These are phyloP conservation scores for Scutellaria barbata DNA, from an alignment of 257 asterid species.

Conservation along the genomic window DNA sequence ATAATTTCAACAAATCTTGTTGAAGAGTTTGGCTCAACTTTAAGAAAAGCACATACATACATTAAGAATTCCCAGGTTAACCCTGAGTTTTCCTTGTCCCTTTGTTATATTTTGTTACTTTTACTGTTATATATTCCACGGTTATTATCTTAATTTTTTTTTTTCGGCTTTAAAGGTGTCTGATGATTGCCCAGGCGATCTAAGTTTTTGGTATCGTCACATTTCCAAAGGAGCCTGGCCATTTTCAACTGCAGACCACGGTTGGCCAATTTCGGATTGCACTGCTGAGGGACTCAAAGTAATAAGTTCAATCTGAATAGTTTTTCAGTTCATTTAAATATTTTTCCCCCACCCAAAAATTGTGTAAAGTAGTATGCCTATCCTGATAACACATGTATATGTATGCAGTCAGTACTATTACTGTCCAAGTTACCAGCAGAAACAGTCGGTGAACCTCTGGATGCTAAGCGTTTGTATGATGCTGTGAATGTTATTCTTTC, in stretches of 20 bases:
- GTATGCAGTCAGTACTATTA: slow-evolving; percentile 67
- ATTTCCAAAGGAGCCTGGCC: slow-evolving; percentile 99
- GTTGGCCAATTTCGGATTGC: slow-evolving; percentile 99
- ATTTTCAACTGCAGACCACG: slow-evolving; percentile 95
- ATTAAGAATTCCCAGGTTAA: slow-evolving; percentile 79
- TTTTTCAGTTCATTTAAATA: neutral
- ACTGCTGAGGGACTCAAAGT: slow-evolving; percentile 98
- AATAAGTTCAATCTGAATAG: slow-evolving; percentile 38
- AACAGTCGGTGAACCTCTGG: slow-evolving; percentile 76
- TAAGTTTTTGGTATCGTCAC: slow-evolving; percentile 85
- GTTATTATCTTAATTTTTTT: slow-evolving; percentile 27
- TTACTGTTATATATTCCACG: slow-evolving; percentile 24
- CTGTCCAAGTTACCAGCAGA: slow-evolving; percentile 77
- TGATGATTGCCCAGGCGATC: slow-evolving; percentile 89
- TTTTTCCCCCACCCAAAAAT: neutral
- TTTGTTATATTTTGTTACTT: slow-evolving; percentile 17
- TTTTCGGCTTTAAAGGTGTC: slow-evolving; percentile 59
- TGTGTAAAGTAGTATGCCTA: slow-evolving; percentile 13
- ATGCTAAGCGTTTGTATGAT: slow-evolving; percentile 67
- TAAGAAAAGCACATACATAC: slow-evolving; percentile 74
- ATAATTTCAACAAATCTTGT: slow-evolving; percentile 67
- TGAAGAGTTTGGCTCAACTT: slow-evolving; percentile 73
- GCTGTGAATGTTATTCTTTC: slow-evolving; percentile 90
- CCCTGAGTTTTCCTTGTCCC: slow-evolving; percentile 23
- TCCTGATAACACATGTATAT: slow-evolving; percentile 31